Base-by-base conservation (phyloP, 2,329 filamentous ascomycete species). In the Penicillium digitatum region DNA sequence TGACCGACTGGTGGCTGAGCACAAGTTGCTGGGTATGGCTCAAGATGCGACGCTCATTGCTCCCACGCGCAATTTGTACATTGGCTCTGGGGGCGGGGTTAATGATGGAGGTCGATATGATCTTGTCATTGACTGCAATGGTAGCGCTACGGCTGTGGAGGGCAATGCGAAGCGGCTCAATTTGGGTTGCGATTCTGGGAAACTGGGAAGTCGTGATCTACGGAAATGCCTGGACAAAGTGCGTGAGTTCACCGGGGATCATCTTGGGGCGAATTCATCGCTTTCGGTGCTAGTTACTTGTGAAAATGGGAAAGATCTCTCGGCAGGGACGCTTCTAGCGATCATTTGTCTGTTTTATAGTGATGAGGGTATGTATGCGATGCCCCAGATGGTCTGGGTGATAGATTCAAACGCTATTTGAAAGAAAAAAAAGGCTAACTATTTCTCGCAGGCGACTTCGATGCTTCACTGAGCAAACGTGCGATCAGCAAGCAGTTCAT, bases 181-280 rank as follows among this genome's bases (percentile, higher is more conserved):
- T 59, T 80, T 94, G 18, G 82, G 84, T 0, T 82, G 93, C 56
- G 84, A 85, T 1, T 82, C 83, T 46, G 84, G 84, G 35, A 96
- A 96, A 73, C 72, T 86, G 4, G 93, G 90, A 0, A 92, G 89
- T 66, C 85, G 91, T n/a, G 86, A 89, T 62, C 78, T 97, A n/a
- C 85, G 93, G 9, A 76, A 81, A 14, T 85, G 88, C 10, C 76
- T 97, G 3, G 79, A 82, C 1, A 79, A 77, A 16, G 82, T 94
- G 16, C 80, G 80, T 57, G 67, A 73, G 3, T 88, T 89, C 67
- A 78, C 82, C 1, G 65, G 71, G 6, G 63, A 66, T 14, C 63
- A 68, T 52, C 61, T 77, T 34, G 56, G 54, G 16, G 56, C 60
- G n/a, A 57, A 73, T 52, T 54, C 69, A 5, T 57, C 67, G 26